These are phyloP conservation scores for Annona cherimola DNA, from an alignment of 164 flowering plant species.

Conservation along the genomic window DNA sequence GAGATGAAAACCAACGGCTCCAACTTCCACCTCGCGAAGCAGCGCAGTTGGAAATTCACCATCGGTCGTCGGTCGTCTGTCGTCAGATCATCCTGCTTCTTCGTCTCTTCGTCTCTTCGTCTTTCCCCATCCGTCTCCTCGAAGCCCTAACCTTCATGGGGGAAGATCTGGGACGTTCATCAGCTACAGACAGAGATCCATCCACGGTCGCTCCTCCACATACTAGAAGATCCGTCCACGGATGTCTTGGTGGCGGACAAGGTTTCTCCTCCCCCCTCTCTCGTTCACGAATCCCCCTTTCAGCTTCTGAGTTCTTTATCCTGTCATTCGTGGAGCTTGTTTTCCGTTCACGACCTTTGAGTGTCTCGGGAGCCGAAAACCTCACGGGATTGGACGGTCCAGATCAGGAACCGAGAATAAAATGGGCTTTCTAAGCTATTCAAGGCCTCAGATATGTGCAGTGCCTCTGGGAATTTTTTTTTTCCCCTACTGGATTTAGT, in stretches of 20 bases:
- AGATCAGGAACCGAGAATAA: background rate
- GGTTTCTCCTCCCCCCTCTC: constrained; percentile 30
- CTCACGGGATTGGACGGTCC: background rate
- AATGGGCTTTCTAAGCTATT: too few relatives aligned
- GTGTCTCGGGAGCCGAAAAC: background rate
- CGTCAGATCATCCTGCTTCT: background rate
- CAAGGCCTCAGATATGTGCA: too few relatives aligned
- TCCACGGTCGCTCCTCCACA: constrained; percentile 13
- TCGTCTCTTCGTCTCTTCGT: background rate
- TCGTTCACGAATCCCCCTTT: background rate
- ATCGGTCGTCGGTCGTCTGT: background rate
- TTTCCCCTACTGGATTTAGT: background rate
- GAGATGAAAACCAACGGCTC: constrained; percentile 1
- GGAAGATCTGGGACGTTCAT: constrained; percentile 13
- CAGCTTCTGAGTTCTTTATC: background rate
- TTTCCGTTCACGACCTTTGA: background rate
- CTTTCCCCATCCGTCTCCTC: constrained; percentile 7
- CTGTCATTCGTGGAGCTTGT: background rate
- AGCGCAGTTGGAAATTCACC: background rate
- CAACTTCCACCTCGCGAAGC: background rate
- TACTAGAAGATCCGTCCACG: constrained; percentile 45
- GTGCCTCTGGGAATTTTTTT: background rate
- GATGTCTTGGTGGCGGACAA: constrained; percentile 63
- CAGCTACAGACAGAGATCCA: constrained; percentile 3
- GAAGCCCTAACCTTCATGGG: constrained; percentile 33